Percentiles rank a stretch among this genome's conserved stretches.
Evolutionary conservation across 169 alveolate genomes (phyloP).

Genomic region (Ichthyophthirius multifiliis): DNA sequence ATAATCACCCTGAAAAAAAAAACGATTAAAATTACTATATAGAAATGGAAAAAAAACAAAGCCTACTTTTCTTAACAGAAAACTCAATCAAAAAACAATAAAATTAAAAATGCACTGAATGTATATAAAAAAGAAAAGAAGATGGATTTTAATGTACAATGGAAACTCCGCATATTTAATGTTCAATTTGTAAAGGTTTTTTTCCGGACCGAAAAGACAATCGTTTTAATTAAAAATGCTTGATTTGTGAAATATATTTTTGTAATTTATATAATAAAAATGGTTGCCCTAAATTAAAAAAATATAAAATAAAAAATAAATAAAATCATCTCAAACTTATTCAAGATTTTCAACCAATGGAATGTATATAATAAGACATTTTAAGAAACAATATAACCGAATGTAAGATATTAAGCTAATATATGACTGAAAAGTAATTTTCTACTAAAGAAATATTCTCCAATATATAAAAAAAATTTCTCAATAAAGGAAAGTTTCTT

Average conservation of each 20-base stretch:
- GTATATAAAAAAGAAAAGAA: constrained; percentile 8
- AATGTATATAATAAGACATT: background rate
- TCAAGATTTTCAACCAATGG: background rate
- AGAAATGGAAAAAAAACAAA: constrained; percentile 28
- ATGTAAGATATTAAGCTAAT: constrained; percentile 5
- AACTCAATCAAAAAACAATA: background rate
- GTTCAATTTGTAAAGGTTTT: constrained; percentile 13
- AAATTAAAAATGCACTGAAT: background rate
- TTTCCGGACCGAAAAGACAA: constrained; percentile 21
- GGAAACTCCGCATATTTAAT: background rate
- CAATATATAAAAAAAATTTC: constrained; percentile 10
- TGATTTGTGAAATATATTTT: constrained; percentile 15
- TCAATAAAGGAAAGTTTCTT: constrained; percentile 10
- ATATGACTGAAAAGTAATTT: background rate
- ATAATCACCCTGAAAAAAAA: constrained; percentile 47
- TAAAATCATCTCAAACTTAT: background rate
- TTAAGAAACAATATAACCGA: constrained; percentile 22
- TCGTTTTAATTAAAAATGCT: constrained; percentile 30
- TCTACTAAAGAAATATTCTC: constrained; percentile 13
- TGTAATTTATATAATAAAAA: constrained; percentile 23
- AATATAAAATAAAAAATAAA: background rate
- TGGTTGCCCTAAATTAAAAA: background rate
- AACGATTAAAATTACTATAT: constrained; percentile 46
- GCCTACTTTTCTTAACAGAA: background rate
- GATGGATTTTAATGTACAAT: constrained; percentile 10